These are phyloP conservation scores for Trichoderma reesei DNA, from an alignment of 495 filamentous ascomycete species.

Conservation along the genomic window DNA sequence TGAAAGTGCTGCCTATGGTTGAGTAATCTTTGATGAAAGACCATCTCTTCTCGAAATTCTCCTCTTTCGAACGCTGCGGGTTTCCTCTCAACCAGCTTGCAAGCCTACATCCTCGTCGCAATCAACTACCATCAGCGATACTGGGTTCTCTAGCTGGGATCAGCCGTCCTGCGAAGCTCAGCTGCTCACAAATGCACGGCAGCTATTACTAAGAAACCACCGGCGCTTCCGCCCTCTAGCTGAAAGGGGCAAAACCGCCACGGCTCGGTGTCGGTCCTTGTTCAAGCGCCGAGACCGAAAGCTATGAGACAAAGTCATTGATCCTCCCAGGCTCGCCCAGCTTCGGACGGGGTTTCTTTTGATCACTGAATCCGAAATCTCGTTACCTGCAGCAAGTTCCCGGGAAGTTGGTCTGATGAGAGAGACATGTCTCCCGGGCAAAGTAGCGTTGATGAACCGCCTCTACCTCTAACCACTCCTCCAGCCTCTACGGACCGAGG, in stretches of 20 bases:
- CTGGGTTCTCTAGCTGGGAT: too few species aligned
- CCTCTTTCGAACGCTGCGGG: too few species aligned
- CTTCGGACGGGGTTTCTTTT: background rate
- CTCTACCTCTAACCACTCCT: background rate
- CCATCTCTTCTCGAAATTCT: background rate
- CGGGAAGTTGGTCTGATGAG: background rate
- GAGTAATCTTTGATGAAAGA: background rate
- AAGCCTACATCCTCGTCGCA: too few species aligned
- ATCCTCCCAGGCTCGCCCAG: background rate
- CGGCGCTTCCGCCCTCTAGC: background rate
- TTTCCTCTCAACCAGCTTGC: too few species aligned
- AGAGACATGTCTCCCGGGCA: constrained; percentile 4
- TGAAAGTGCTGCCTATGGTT: background rate
- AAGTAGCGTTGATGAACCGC: background rate
- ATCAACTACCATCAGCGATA: too few species aligned
- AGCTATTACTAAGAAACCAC: background rate
- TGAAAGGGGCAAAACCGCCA: background rate
- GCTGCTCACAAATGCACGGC: background rate
- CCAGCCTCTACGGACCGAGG: background rate
- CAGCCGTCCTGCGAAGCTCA: too few species aligned
- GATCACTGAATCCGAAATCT: background rate
- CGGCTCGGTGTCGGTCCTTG: background rate
- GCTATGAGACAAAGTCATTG: background rate
- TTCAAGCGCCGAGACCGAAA: background rate
- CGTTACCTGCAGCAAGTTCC: background rate